Percentiles rank a stretch among this genome's conserved stretches.
Conservation (phyloP, 495 filamentous ascomycete species). For the Penicillium longicatenatum region DNA sequence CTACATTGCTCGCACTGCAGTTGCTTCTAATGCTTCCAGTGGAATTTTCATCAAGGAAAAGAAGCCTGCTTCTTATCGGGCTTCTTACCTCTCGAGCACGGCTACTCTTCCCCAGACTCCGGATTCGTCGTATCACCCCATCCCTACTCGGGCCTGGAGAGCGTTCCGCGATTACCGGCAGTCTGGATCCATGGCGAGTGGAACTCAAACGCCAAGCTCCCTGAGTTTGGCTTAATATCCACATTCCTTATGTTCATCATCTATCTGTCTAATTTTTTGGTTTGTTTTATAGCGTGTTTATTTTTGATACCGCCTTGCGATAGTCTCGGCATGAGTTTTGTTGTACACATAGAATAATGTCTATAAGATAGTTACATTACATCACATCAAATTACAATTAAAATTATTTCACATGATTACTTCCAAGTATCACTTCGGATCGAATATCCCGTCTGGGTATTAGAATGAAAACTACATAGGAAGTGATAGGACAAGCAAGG, state of each 20-base stretch:
- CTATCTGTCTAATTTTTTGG: not conserved
- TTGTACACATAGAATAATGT: not conserved
- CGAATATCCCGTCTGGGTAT: too few relatives aligned
- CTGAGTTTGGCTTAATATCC: not conserved
- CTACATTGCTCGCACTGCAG: constrained; percentile 4
- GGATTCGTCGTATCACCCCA: constrained; percentile 3
- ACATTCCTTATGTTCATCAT: not conserved
- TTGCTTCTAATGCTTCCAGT: not conserved
- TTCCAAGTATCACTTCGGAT: too few relatives aligned
- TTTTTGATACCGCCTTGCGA: not conserved
- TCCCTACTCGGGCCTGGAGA: not conserved
- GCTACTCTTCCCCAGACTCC: not conserved
- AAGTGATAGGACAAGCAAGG: too few relatives aligned
- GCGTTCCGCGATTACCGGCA: not conserved
- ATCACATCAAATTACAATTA: too few relatives aligned
- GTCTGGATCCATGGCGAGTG: not conserved
- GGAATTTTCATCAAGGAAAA: not conserved
- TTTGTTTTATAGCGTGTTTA: not conserved
- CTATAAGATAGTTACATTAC: not conserved
- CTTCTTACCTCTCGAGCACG: not conserved
- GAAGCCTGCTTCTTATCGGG: not conserved
- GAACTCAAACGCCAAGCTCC: not conserved
- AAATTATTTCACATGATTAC: too few relatives aligned
- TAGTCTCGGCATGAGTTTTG: not conserved
- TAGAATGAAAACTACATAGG: too few relatives aligned